Evolutionary conservation across 192 early-diverging fungal species (phyloP).

Genomic region (Entomortierella beljakovae): DNA sequence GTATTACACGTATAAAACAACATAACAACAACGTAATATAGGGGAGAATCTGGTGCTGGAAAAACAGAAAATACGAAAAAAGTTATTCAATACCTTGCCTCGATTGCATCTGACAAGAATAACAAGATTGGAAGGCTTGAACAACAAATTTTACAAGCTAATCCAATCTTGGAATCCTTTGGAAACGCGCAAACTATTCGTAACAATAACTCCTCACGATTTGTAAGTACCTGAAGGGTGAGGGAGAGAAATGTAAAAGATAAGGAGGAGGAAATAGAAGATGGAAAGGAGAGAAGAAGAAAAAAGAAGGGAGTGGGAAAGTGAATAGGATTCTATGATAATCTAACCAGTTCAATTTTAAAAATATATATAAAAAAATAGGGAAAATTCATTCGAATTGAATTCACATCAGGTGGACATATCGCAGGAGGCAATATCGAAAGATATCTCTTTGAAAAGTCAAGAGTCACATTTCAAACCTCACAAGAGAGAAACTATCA

Average conservation of each 20-base stretch:
- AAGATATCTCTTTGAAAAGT: conserved; percentile 97
- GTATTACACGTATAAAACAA: too few relatives aligned
- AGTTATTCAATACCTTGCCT: conserved; percentile 97
- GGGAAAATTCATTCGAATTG: conserved; percentile 47
- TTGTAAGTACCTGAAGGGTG: conserved; percentile 66
- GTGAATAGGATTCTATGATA: background rate
- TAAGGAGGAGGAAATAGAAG: background rate
- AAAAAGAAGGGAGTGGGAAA: background rate
- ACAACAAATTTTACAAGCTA: conserved; percentile 94
- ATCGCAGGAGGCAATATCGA: conserved; percentile 98
- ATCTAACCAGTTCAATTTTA: background rate
- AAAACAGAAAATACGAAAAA: conserved; percentile 99
- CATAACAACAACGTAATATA: too few relatives aligned
- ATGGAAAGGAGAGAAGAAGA: background rate
- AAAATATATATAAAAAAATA: too few relatives aligned
- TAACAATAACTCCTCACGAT: conserved; percentile 99
- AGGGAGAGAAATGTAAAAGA: background rate
- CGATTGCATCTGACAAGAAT: conserved; percentile 78
- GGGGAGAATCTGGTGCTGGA: conserved; percentile 98
- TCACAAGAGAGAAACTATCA: conserved; percentile 96
- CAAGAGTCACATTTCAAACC: conserved; percentile 93
- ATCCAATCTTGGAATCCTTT: conserved; percentile 97
- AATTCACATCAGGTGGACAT: conserved; percentile 80
- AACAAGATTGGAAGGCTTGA: conserved; percentile 75
- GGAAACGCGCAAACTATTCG: conserved; percentile 99